Evolutionary conservation across 2,329 filamentous ascomycete genomes (phyloP).

Genomic region (Clonostachys sp.): DNA sequence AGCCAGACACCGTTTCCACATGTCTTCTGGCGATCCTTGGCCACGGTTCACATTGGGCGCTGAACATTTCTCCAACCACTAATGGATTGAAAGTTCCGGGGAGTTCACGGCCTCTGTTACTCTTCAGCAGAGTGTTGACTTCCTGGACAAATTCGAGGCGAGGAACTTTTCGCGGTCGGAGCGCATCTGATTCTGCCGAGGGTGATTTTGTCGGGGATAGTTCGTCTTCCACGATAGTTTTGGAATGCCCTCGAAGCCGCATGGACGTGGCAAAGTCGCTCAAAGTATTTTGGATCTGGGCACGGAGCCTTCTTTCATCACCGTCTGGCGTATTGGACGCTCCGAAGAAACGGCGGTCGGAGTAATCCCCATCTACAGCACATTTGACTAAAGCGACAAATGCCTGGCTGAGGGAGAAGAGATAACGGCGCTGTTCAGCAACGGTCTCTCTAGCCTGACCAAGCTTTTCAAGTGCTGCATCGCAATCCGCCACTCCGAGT

Average conservation of each 20-base stretch:
- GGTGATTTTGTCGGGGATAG: background rate
- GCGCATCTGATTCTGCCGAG: background rate
- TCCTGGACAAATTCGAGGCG: background rate
- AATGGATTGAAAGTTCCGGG: constrained; percentile 57
- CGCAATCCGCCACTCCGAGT: constrained; percentile 21
- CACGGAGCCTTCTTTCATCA: constrained; percentile 42
- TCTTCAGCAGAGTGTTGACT: constrained; percentile 7
- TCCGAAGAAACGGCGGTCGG: constrained; percentile 42
- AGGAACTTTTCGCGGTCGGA: constrained; percentile 6
- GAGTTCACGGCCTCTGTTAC: constrained; percentile 40
- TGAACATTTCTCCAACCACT: constrained; percentile 55
- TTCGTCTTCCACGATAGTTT: constrained; percentile 17
- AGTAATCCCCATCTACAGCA: constrained; percentile 47
- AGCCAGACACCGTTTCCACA: constrained; percentile 21
- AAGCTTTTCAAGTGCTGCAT: constrained; percentile 33
- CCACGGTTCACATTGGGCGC: constrained; percentile 54
- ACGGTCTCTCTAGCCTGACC: constrained; percentile 40
- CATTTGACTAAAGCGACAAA: constrained; percentile 38
- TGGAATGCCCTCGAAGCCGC: constrained; percentile 30
- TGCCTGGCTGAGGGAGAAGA: constrained; percentile 37
- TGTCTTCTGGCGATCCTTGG: constrained; percentile 27
- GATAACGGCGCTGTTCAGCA: constrained; percentile 40
- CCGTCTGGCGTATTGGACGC: constrained; percentile 18
- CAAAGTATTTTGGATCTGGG: constrained; percentile 46
- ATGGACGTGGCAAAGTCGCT: constrained; percentile 39